Evolutionary conservation across 768 basidiomycete species (phyloP), one percentile per base, ranked within the genome.

Genomic region (Boletus tylopilopsis): DNA sequence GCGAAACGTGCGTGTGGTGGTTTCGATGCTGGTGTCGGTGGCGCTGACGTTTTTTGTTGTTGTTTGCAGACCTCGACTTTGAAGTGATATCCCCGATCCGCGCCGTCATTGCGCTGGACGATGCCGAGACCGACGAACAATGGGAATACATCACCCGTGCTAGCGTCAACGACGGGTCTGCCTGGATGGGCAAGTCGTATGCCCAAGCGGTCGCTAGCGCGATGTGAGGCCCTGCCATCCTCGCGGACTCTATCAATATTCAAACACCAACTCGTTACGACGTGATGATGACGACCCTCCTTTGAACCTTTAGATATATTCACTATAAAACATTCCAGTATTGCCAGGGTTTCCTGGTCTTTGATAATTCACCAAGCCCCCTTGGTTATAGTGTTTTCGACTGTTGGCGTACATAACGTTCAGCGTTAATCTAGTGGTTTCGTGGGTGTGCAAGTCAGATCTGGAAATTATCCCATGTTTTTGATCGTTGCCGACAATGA

Each of bases 121-220:
- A 67, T 32, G 45, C 35, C 1, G 66, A 67, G 11, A 39, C 41
- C 6, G 61, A 69, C 19, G 66, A 68, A 22, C 54, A 61, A 19
- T 68, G 66, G 66, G 68, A 68, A 30, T 68, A 69, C 42, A 32
- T 68, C 16, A 58, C 66, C 40, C 64, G 64, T 22, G 52, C 66
- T 9, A 61, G 63, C 38, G 10, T 66, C 27, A 48, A 52, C 29
- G 64, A 68, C 11, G 64, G 62, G 8, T 50, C 61, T 36, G 43
- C 55, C 37, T 66, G 65, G 64, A 62, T 58, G 61, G 64, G 60
- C 47, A 61, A 67, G 47, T 68, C 66, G 9, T 68, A 68, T 38
- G 66, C 66, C 13, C 64, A 68, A 42, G 66, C 51, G 2, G 68
- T 44, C 40, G 56, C 42, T 24, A 54, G 53, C 34, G 57, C 64